Evolutionary conservation across 805 yeast genomes (phyloP), one percentile per base, ranked within the genome.

Genomic region (Suhomyces sp.): DNA sequence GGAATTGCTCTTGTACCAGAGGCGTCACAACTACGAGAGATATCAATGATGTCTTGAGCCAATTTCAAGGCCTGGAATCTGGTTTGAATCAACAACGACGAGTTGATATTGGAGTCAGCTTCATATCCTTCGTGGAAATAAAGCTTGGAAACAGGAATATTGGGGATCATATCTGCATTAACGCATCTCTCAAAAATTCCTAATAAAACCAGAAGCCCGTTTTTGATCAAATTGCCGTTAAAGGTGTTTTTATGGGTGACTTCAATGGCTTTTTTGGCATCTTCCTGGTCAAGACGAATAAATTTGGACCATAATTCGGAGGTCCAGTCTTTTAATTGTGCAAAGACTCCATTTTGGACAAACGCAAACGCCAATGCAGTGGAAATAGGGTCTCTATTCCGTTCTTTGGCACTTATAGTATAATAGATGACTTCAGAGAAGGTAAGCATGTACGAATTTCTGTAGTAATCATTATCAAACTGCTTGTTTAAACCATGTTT

Each of bases 291-390:
- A 46, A 54, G 17, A 1, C 10, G n/a, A 36, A 72, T 52, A 33
- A 64, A 44, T 19, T 57, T 56, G 53, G 69, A 54, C 66, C 60
- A 76, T 42, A 50, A 56, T 4, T 23, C 52, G 29, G 53, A 57
- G 45, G 59, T 69, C 59, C 40, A 55, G 4, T 69, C 65, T 41
- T 66, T 67, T 45, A 77, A 60, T 5, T 57, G 59, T 2, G 66
- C 60, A 51, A 77, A 77, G 4, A 85, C 84, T 12, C 79, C 81
- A 42, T 70, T 62, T 59, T 84, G 85, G 52, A 84, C 69, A 45
- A 85, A 75, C n/a, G 78, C 63, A 23, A 84, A 72, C 2, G 71
- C 66, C 55, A 81, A 65, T 0, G 80, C 60, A 0, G 81, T 73
- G 35, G 72, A 74, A 4, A 76, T 44, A 54, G 63, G 29, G 13